phyloP scores from a whole-genome alignment of 768 basidiomycete species.

The Cyathus striatus region DNA sequence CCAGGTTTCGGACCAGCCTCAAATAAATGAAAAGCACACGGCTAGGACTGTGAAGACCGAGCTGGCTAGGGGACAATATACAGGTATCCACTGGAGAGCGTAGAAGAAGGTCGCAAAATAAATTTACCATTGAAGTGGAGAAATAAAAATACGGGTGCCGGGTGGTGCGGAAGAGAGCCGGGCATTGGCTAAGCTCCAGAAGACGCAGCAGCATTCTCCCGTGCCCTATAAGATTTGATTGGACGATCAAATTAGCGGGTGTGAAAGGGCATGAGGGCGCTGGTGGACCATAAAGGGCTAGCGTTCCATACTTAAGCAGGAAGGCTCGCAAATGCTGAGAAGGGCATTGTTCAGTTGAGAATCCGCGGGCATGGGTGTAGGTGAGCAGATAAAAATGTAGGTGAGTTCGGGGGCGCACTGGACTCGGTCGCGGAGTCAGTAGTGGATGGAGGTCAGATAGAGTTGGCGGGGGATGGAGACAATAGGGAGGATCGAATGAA shows the following conservation, averaged over 20 bases:
- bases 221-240: conserved; percentile 14
- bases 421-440: conserved; percentile 4
- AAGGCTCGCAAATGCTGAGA: conserved; percentile 5
- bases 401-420: not conserved
- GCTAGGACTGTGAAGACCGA: not conserved
- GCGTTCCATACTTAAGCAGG: conserved; percentile 9
- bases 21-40: too few relatives aligned
- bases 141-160: not conserved
- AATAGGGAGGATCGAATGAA: not conserved
- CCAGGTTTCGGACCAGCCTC: not conserved
- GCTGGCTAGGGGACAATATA: not conserved
- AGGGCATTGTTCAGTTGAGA: not conserved
- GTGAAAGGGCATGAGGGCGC: conserved; percentile 20
- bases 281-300: conserved; percentile 17
- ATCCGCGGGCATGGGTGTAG: not conserved
- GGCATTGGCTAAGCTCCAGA: conserved; percentile 7
- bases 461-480: not conserved
- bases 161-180: conserved; percentile 6
- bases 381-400: not conserved
- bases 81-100: not conserved
- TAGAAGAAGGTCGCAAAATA: not conserved
- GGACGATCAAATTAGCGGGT: conserved; percentile 25
- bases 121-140: not conserved
- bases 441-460: too few relatives aligned
- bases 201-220: conserved; percentile 4